Evolutionary conservation across 805 yeast genomes (phyloP).

Genomic region (Barnettozyma sp.): DNA sequence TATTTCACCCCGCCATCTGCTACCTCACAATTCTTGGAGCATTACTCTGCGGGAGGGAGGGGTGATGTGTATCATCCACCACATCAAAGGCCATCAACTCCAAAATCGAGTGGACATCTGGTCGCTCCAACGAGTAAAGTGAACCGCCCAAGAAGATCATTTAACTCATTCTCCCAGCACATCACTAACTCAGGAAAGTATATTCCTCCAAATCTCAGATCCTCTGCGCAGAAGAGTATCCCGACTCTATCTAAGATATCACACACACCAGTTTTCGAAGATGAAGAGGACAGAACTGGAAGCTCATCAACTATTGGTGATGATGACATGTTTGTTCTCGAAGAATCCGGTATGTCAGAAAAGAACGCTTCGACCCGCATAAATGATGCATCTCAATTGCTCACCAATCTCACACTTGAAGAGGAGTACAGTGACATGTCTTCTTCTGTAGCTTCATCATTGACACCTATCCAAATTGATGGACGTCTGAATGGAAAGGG

Average conservation of each 20-base stretch:
- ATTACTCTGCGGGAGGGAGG: slow-evolving; percentile 35
- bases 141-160: slow-evolving; percentile 19
- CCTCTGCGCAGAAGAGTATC: slow-evolving; percentile 29
- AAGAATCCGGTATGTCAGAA: slow-evolving; percentile 25
- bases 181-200: slow-evolving; percentile 46
- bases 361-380: neutral
- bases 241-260: slow-evolving; percentile 10
- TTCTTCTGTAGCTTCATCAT: slow-evolving; percentile 11
- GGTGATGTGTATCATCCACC: slow-evolving; percentile 22
- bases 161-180: slow-evolving; percentile 20
- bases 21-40: slow-evolving; percentile 63
- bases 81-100: slow-evolving; percentile 24
- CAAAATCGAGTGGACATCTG: slow-evolving; percentile 16
- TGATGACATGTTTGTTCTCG: slow-evolving; percentile 35
- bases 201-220: slow-evolving; percentile 66
- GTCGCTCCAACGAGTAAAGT: slow-evolving; percentile 7
- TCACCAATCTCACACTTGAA: slow-evolving; percentile 13
- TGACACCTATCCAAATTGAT: slow-evolving; percentile 6
- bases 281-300: slow-evolving; percentile 14
- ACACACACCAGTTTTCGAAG: slow-evolving; percentile 17
- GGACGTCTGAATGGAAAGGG: neutral
- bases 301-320: slow-evolving; percentile 12
- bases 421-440: slow-evolving; percentile 20
- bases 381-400: slow-evolving; percentile 1
- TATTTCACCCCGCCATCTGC: slow-evolving; percentile 75